Base-by-base conservation (phyloP, 257 asterid genomes). In the Rehmannia glutinosa region DNA sequence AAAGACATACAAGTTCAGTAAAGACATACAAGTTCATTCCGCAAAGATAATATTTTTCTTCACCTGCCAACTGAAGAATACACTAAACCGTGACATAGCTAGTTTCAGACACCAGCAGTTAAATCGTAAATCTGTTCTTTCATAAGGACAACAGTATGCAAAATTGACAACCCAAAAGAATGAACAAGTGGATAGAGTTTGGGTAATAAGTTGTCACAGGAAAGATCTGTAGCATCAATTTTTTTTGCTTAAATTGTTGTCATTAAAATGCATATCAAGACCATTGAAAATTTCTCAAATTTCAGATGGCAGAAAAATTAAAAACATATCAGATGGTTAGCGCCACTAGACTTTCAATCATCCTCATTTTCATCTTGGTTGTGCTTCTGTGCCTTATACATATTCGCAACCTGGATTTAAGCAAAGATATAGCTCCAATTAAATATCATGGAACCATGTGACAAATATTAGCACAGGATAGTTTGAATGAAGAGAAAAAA, bases 331-430 rank as follows among this genome's bases (percentile, higher is more conserved):
- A n/a, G n/a, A n/a, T n/a, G n/a, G n/a, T n/a, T n/a, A n/a, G n/a
- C n/a, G n/a, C n/a, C n/a, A n/a, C n/a, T n/a, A n/a, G n/a, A n/a
- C n/a, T n/a, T n/a, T n/a, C 76, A 83, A 51, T 78, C 93, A 47
- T 91, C 95, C 39, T 85, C 90, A 38, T 84, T 51, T 25, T 71
- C 90, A 62, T 82, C 87, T 32, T 60, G 77, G 47, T 82, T 69
- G 81, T 82, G 88, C 46, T 77, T 91, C 77, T 89, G 96, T 28
- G 90, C 89, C 0, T 67, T 82, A 46, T 79, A 83, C 98, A 91
- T 89, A 46, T 85, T 94, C 2, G 96, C 98, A 8, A 89, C 90
- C 95, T 88, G 82, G 64, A 79, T 70, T 57, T 62, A 47, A 41
- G n/a, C n/a, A 39, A 53, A 41, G 8, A 57, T 67, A 69, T 15